Conservation (phyloP, 169 alveolate genomes). For the Eimeria mitis region DNA sequence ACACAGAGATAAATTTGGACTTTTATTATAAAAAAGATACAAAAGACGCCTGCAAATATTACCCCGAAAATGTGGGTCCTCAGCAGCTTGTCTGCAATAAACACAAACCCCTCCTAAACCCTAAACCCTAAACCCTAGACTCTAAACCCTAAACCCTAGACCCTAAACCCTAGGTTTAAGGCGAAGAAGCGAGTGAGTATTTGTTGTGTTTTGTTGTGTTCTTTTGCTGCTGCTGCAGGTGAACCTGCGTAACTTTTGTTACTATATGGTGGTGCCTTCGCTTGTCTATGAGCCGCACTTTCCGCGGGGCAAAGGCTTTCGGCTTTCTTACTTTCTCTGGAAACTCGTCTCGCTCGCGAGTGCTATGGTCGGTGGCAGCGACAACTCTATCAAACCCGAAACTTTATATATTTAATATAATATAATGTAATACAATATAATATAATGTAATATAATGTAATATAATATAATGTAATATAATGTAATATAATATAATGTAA, state of each 20-base stretch:
- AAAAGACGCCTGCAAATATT: neutral
- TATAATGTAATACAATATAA: neutral
- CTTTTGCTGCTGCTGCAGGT: slow-evolving; percentile 9
- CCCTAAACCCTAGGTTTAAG: neutral
- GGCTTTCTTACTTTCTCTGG: slow-evolving; percentile 74
- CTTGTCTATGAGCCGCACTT: slow-evolving; percentile 83
- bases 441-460: too few relatives aligned
- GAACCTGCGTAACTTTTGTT: slow-evolving; percentile 58
- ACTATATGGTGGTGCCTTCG: slow-evolving; percentile 81
- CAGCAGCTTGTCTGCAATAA: too few relatives aligned
- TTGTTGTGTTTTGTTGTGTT: too few relatives aligned
- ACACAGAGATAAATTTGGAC: slow-evolving; percentile 63
- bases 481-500: neutral
- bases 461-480: too few relatives aligned
- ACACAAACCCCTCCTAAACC: neutral
- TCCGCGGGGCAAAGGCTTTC: slow-evolving; percentile 81
- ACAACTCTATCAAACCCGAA: too few relatives aligned
- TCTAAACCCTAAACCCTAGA: too few relatives aligned
- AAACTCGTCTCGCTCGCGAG: slow-evolving; percentile 71
- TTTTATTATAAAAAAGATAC: slow-evolving; percentile 17
- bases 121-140: too few relatives aligned
- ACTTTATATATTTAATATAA: neutral
- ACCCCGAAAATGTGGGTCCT: slow-evolving; percentile 80
- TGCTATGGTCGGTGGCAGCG: slow-evolving; percentile 77
- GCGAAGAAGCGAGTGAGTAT: neutral